Base-by-base conservation (phyloP, 2,329 filamentous ascomycete species). In the Aspergillus ochraceus region DNA sequence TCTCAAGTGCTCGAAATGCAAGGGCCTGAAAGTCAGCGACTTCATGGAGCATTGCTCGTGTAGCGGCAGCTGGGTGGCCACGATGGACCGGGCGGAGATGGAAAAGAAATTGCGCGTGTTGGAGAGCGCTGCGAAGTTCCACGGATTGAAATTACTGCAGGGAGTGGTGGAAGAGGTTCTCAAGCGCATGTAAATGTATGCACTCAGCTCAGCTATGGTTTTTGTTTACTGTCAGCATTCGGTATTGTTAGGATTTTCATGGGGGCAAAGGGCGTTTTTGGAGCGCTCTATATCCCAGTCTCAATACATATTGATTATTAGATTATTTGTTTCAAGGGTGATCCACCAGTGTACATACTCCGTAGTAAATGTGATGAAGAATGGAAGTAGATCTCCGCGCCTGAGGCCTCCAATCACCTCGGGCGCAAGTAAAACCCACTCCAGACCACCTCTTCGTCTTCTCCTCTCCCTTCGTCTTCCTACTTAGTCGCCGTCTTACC, bases 11-110 rank as follows among this genome's bases (percentile, higher is more conserved):
- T 86, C 84, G 32, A 91, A 91, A 67, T 88, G 86, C 68, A 76
- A 75, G 47, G 69, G 78, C 4, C 76, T 97, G 45, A 82, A 92
- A 71, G 83, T 91, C 46, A 98, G 97, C 73, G 94, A 97, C 70
- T 96, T 98, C 69, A 92, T 95, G 88, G 94, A 97, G 75, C 93
- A 98, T 76, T 99, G 96, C 77, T 90, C 88, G 11, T 99, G 95
- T 80, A 91, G 91, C 62, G 95, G 95, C 3, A 84, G 85, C 60
- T 99, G 95, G 95, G 84, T 83, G 19, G 86, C 86, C 65, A 91
- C 87, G 20, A 82, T 93, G 60, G 84, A 88, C 66, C 82, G 84
- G 64, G 86, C 84, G 30, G 90, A 90, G 29, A 79, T 94, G 26
- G 76, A 85, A 70, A 85, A 81, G 72, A 84, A 80, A 71, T 68